These are phyloP conservation scores for Wickerhamiella pararugosa DNA, from an alignment of 1,139 yeast genomes.

Conservation along the genomic window DNA sequence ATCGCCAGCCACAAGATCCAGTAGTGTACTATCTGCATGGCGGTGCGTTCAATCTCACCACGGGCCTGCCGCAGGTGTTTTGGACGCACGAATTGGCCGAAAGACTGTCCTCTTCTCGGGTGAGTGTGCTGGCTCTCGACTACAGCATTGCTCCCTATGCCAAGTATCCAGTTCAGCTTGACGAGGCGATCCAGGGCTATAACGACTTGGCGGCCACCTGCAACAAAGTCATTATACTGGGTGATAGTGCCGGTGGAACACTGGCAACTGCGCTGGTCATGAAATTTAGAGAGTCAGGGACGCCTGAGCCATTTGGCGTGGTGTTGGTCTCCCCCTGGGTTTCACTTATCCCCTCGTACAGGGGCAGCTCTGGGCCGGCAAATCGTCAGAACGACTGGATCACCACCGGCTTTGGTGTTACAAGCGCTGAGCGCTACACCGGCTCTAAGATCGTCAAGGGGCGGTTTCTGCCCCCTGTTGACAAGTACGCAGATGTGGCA, in stretches of 20 bases:
- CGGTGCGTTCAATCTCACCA: constrained; percentile 13
- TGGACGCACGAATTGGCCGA: constrained; percentile 5
- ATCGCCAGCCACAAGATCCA: constrained; percentile 13
- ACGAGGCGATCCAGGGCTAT: constrained; percentile 13
- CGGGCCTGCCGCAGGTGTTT: constrained; percentile 6
- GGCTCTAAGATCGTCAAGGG: neutral
- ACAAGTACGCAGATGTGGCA: too few species aligned
- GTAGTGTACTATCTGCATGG: constrained; percentile 16
- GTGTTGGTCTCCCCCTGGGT: constrained; percentile 8
- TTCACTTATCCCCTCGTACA: constrained; percentile 15
- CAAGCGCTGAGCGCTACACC: constrained; percentile 13
- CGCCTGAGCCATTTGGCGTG: constrained; percentile 1
- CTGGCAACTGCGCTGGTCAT: constrained; percentile 11
- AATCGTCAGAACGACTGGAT: constrained; percentile 11
- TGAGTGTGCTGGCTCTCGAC: constrained; percentile 13
- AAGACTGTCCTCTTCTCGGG: constrained; percentile 3
- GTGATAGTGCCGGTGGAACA: constrained; percentile 17
- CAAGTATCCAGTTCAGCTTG: constrained; percentile 13
- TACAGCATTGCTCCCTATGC: constrained; percentile 14
- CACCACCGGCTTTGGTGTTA: neutral
- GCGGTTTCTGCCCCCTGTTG: too few species aligned
- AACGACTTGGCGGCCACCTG: constrained; percentile 10
- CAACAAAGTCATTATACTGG: constrained; percentile 11
- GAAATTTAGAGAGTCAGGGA: neutral
- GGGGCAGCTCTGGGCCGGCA: constrained; percentile 23